A percentile compares a stretch with the other conserved stretches of the same genome.
phyloP scores from a whole-genome alignment of 169 alveolate genomes.

The Eimeria falciformis region DNA sequence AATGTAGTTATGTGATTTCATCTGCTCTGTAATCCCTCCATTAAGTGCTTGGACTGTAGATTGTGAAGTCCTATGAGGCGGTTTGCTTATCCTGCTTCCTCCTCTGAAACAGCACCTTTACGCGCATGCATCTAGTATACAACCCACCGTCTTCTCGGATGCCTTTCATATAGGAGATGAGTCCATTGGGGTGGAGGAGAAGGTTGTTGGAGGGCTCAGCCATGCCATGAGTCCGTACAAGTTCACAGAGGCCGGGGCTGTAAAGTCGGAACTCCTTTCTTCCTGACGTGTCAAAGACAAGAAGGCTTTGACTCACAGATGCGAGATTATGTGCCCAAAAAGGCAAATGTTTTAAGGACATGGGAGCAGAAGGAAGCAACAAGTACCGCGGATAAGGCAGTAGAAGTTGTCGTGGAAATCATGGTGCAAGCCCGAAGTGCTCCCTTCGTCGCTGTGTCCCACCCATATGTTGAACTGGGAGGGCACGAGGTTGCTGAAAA shows the following conservation, averaged over 20 bases:
- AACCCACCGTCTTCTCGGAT: slow-evolving; percentile 68
- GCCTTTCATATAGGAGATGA: slow-evolving; percentile 40
- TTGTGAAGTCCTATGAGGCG: too few species aligned
- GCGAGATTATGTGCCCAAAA: neutral
- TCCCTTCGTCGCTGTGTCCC: slow-evolving; percentile 67
- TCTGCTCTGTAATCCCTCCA: too few species aligned
- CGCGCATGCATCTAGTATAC: too few species aligned
- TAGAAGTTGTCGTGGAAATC: slow-evolving; percentile 79
- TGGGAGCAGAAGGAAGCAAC: neutral
- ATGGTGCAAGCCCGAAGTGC: slow-evolving; percentile 79
- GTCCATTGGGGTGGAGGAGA: slow-evolving; percentile 45
- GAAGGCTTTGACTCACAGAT: neutral
- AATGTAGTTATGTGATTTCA: too few species aligned
- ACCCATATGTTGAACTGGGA: slow-evolving; percentile 79
- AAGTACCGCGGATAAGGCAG: slow-evolving; percentile 60
- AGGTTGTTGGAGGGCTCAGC: neutral
- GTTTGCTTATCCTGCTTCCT: too few species aligned
- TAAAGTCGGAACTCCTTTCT: slow-evolving; percentile 68
- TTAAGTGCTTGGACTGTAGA: too few species aligned
- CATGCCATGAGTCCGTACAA: slow-evolving; percentile 9
- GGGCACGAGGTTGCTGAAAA: slow-evolving; percentile 64
- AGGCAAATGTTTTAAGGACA: neutral
- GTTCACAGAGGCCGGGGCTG: slow-evolving; percentile 51
- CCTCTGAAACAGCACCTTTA: too few species aligned
- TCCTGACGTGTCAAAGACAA: neutral